phyloP scores from a whole-genome alignment of 2,329 filamentous ascomycete species.

The Clonostachys solani region DNA sequence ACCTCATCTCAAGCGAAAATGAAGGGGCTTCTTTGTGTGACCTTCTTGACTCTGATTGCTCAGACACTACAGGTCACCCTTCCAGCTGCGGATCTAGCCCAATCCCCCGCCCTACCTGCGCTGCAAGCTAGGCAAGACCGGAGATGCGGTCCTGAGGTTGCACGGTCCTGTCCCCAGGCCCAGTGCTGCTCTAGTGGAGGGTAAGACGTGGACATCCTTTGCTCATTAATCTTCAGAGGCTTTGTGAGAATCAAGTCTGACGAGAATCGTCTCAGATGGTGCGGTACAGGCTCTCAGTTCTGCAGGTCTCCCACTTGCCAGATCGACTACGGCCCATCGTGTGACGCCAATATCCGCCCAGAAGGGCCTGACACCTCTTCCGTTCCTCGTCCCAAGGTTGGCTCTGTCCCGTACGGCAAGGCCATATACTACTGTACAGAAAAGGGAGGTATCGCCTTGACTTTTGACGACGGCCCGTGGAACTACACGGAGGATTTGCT shows the following conservation, averaged over 20 bases:
- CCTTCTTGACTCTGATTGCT: no score
- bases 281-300: slow-evolving; percentile 48
- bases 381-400: slow-evolving; percentile 43
- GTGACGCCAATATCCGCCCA: slow-evolving; percentile 52
- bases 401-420: slow-evolving; percentile 45
- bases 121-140: slow-evolving; percentile 19
- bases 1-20: no score
- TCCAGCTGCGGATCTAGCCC: no score
- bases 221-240: neutral
- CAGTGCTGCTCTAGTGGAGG: slow-evolving; percentile 38
- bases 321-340: slow-evolving; percentile 55
- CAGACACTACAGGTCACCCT: no score
- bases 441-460: slow-evolving; percentile 33
- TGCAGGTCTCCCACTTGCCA: slow-evolving; percentile 60
- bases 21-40: no score
- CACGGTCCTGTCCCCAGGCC: slow-evolving; percentile 20
- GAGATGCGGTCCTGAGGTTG: slow-evolving; percentile 36
- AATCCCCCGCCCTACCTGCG: no score
- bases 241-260: no score
- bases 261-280: slow-evolving; percentile 34
- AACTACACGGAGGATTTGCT: slow-evolving; percentile 35
- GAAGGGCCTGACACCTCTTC: slow-evolving; percentile 48
- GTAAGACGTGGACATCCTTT: slow-evolving; percentile 14
- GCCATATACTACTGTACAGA: slow-evolving; percentile 34
- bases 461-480: slow-evolving; percentile 41